Evolutionary conservation across 1,284 basidiomycete genomes (phyloP).

Genomic region (Cutaneotrichosporon cavernicola): DNA sequence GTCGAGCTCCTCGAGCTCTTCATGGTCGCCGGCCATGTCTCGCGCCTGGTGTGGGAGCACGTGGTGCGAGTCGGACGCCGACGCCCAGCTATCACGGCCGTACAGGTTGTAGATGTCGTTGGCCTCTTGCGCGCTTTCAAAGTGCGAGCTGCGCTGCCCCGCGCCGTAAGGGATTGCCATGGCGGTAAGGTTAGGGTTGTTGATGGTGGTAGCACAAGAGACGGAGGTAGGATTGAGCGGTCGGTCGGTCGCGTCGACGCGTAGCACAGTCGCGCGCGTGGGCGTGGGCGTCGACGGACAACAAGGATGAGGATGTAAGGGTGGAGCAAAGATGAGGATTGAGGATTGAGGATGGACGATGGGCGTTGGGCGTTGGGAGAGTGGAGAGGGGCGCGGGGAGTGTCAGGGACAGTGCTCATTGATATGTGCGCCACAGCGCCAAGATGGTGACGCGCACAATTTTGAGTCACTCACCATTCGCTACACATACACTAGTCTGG

Average conservation of each 20-base stretch:
- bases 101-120: constrained; percentile 38
- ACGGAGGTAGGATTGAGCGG: neutral
- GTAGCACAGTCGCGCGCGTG: neutral
- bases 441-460: neutral
- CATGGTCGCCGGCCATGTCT: constrained; percentile 1
- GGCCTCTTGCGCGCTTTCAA: constrained; percentile 30
- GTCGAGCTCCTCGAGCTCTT: constrained; percentile 1
- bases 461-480: neutral
- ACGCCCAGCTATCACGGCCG: constrained; percentile 26
- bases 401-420: neutral
- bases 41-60: neutral
- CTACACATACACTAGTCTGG: neutral
- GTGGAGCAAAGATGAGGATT: neutral
- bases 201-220: neutral
- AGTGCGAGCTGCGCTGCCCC: constrained; percentile 21
- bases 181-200: too few relatives aligned
- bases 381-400: neutral
- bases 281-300: neutral
- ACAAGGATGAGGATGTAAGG: neutral
- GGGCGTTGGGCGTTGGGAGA: neutral
- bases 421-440: neutral
- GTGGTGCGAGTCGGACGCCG: neutral
- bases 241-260: neutral
- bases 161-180: neutral
- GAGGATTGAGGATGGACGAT: neutral